Percentiles rank a stretch among this genome's conserved stretches.
phyloP scores from a whole-genome alignment of 495 filamentous ascomycete species.

The Penicillium roqueforti region DNA sequence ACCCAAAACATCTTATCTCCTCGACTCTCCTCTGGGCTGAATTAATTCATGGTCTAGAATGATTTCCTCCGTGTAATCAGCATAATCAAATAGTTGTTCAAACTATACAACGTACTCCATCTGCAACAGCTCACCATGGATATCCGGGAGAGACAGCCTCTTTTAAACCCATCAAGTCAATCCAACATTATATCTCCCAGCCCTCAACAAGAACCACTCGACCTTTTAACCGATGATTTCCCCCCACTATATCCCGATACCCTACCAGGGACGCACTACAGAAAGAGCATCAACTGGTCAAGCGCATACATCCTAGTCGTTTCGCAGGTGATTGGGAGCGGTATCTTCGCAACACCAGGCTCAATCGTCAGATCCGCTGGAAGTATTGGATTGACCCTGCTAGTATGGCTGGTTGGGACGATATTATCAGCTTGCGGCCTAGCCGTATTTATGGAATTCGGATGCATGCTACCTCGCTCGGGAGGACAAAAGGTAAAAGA shows the following conservation, averaged over 20 bases:
- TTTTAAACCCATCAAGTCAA: slow-evolving; percentile 17
- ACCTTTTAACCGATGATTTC: neutral
- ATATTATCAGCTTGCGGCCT: slow-evolving; percentile 57
- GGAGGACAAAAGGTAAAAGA: slow-evolving; percentile 59
- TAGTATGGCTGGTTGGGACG: slow-evolving; percentile 62
- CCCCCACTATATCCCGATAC: slow-evolving; percentile 3
- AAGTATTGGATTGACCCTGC: slow-evolving; percentile 60
- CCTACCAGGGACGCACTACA: slow-evolving; percentile 14
- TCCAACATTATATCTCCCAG: neutral
- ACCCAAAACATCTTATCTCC: neutral
- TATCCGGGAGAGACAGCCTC: slow-evolving; percentile 26
- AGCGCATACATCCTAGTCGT: slow-evolving; percentile 73
- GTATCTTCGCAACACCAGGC: slow-evolving; percentile 72
- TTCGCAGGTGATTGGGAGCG: slow-evolving; percentile 69
- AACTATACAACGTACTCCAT: neutral
- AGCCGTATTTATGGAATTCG: slow-evolving; percentile 61
- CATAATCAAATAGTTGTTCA: neutral
- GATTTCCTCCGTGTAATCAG: neutral
- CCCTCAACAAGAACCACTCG: slow-evolving; percentile 1
- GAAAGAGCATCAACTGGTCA: slow-evolving; percentile 52
- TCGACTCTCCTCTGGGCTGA: neutral
- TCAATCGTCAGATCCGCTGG: slow-evolving; percentile 63
- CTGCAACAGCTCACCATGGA: slow-evolving; percentile 13
- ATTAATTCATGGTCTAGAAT: neutral
- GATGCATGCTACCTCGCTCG: slow-evolving; percentile 66